phyloP scores from a whole-genome alignment of 257 asterid genomes.

The Jasminum sambac region DNA sequence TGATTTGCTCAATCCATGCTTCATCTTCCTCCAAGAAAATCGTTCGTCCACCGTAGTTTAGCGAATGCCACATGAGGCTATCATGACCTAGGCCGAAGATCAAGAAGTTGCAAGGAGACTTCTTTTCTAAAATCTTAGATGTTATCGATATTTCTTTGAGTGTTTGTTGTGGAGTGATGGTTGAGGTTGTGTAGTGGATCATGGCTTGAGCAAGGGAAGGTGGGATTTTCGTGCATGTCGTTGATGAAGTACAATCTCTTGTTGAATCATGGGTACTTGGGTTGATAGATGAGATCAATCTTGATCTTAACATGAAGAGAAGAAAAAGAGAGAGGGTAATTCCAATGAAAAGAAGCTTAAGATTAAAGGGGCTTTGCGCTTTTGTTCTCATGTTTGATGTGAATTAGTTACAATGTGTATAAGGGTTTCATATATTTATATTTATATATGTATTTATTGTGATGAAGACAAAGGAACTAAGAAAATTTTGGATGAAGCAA shows the following conservation, averaged over 20 bases:
- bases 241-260: constrained; percentile 27
- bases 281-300: constrained; percentile 26
- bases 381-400: constrained; percentile 57
- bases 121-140: constrained; percentile 46
- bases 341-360: constrained; percentile 42
- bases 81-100: constrained; percentile 89
- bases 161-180: constrained; percentile 84
- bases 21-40: constrained; percentile 79
- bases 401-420: background rate
- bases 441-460: constrained; percentile 20
- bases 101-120: constrained; percentile 79
- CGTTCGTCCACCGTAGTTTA: constrained; percentile 80
- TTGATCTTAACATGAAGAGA: constrained; percentile 47
- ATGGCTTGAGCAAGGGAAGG: constrained; percentile 54
- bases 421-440: constrained; percentile 27
- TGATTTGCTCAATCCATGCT: constrained; percentile 71
- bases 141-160: constrained; percentile 66
- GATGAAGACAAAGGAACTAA: constrained; percentile 49
- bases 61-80: constrained; percentile 87
- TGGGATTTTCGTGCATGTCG: constrained; percentile 61
- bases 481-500: constrained; percentile 68
- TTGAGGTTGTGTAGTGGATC: constrained; percentile 75
- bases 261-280: constrained; percentile 4
- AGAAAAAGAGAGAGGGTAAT: constrained; percentile 28
- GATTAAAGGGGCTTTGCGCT: constrained; percentile 43